A percentile compares a stretch with the other conserved stretches of the same genome.
These are phyloP conservation scores for Metschnikowia rubicola DNA, from an alignment of 805 yeast species.

Conservation along the genomic window DNA sequence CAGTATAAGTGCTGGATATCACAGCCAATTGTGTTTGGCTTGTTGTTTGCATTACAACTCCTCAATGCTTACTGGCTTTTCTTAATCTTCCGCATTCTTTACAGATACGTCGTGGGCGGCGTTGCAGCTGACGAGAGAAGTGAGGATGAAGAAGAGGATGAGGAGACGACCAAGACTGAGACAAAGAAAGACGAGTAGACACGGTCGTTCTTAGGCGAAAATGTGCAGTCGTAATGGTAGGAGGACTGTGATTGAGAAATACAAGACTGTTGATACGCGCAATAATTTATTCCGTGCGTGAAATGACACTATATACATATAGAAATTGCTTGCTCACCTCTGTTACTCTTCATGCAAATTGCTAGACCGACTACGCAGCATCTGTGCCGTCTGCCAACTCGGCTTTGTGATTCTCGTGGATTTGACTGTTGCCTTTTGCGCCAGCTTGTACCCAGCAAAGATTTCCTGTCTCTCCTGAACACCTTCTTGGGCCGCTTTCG, in stretches of 20 bases:
- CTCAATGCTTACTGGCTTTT: slow-evolving; percentile 88
- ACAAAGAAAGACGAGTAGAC: slow-evolving; percentile 3
- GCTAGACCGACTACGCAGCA: not conserved
- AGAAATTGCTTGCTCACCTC: not conserved
- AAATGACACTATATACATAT: slow-evolving; percentile 7
- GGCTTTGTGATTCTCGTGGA: not conserved
- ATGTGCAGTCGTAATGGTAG: too few relatives aligned
- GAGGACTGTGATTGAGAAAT: too few relatives aligned
- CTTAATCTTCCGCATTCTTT: slow-evolving; percentile 73
- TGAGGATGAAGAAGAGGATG: slow-evolving; percentile 72
- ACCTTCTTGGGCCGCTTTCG: slow-evolving; percentile 84
- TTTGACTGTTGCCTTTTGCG: slow-evolving; percentile 1
- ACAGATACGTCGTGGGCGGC: slow-evolving; percentile 59
- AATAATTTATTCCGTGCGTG: not conserved
- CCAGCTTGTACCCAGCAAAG: slow-evolving; percentile 16
- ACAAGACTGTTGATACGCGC: too few relatives aligned
- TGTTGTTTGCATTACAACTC: slow-evolving; percentile 76
- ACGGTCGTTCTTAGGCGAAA: not conserved
- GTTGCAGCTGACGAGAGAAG: slow-evolving; percentile 78
- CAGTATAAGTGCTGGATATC: slow-evolving; percentile 97
- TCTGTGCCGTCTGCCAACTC: not conserved
- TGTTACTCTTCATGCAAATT: too few relatives aligned
- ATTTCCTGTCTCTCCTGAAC: slow-evolving; percentile 48
- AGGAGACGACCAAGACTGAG: slow-evolving; percentile 19
- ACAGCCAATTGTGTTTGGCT: slow-evolving; percentile 78